A percentile compares a stretch with the other conserved stretches of the same genome.
These are phyloP conservation scores for Daedaleopsis sinensis DNA, from an alignment of 768 basidiomycete species.

Conservation along the genomic window DNA sequence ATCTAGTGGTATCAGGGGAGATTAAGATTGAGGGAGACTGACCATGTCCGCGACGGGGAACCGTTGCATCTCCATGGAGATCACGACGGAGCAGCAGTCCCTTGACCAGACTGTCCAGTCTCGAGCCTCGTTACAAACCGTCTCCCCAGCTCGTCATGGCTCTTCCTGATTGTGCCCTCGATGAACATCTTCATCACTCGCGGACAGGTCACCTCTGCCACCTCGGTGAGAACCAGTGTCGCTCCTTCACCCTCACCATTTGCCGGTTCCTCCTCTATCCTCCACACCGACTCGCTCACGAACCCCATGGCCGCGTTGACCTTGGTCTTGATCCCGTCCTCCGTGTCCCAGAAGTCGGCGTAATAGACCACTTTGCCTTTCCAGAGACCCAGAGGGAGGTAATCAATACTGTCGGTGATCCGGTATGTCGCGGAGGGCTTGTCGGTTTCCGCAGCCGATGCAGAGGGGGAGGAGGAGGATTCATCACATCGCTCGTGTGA, in stretches of 20 bases:
- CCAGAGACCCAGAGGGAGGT: background rate
- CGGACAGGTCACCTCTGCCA: background rate
- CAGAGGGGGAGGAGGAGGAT: background rate
- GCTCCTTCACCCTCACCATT: background rate
- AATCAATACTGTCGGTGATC: background rate
- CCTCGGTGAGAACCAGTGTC: background rate
- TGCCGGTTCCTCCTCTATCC: background rate
- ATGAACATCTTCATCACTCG: background rate
- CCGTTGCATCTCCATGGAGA: too few species aligned
- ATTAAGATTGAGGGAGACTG: too few species aligned
- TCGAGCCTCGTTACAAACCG: background rate
- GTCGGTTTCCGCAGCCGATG: too few species aligned
- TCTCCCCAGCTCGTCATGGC: background rate
- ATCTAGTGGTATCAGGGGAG: too few species aligned
- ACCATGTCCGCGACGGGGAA: too few species aligned
- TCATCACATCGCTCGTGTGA: background rate
- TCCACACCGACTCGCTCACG: background rate
- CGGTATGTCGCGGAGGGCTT: background rate
- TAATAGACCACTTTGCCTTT: background rate
- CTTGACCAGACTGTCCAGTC: too few species aligned
- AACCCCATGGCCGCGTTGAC: background rate
- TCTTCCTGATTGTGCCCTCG: background rate
- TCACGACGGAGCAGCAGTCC: too few species aligned
- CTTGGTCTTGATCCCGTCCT: background rate
- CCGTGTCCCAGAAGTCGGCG: background rate